Conservation (phyloP, 2,329 filamentous ascomycete genomes). For the Cucurbitaria berberidis region DNA sequence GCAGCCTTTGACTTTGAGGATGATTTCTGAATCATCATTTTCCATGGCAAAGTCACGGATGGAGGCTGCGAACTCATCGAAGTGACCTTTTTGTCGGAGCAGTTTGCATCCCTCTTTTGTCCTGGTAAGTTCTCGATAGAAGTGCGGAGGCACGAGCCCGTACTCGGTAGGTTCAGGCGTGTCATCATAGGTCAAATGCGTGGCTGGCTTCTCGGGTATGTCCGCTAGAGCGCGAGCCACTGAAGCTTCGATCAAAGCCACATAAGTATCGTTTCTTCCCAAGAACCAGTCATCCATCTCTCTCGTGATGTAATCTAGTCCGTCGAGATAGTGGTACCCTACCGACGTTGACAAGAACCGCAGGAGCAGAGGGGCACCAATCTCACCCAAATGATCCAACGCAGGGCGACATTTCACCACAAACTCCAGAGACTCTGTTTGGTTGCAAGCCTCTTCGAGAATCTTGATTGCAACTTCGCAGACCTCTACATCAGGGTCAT, state of each 20-base stretch:
- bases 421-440: constrained; percentile 87
- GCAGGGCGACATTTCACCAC: constrained; percentile 96
- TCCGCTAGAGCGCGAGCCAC: constrained; percentile 82
- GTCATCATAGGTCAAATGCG: constrained; percentile 50
- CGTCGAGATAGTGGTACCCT: constrained; percentile 96
- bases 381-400: constrained; percentile 93
- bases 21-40: constrained; percentile 80
- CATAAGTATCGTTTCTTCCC: constrained; percentile 95
- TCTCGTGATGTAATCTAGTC: constrained; percentile 96
- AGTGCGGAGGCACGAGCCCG: constrained; percentile 85
- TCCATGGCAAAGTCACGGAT: constrained; percentile 88
- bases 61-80: constrained; percentile 87
- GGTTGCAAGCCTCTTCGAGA: constrained; percentile 94
- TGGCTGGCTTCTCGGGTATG: constrained; percentile 62
- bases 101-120: constrained; percentile 92
- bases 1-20: constrained; percentile 94
- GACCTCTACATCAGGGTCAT: constrained; percentile 96
- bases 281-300: constrained; percentile 99
- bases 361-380: constrained; percentile 88
- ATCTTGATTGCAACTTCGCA: constrained; percentile 97
- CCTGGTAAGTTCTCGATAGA: constrained; percentile 92
- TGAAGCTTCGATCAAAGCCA: constrained; percentile 92
- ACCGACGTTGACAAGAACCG: constrained; percentile 95
- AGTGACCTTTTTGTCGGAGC: constrained; percentile 91
- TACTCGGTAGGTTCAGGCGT: constrained; percentile 57